Evolutionary conservation across 2,329 filamentous ascomycete species (phyloP), one percentile per base, ranked within the genome.

Genomic region (Capronia epimyces): DNA sequence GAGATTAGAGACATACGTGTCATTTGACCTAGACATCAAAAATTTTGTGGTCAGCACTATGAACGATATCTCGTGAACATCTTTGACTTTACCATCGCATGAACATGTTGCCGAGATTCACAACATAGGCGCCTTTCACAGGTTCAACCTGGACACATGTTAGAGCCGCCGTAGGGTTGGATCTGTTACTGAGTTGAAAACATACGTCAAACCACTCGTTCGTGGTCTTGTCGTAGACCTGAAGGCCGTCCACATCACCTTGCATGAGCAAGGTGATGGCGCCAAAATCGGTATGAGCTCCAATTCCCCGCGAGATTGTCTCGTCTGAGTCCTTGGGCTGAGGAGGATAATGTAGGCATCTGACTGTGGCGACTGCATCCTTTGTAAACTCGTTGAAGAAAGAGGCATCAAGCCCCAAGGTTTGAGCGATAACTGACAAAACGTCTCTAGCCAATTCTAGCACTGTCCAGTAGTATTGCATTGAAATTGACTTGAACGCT

Each of bases 401-500:
- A 16, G 45, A 39, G 12, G 47, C 45, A 1, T 55, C 41, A 10
- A 61, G 32, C 8, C 52, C 46, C 16, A 65, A 45, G 1, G 58
- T 60, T 12, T 52, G 46, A 4, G 50, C 53, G 21, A 56, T 22
- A 15, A 56, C 36, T n/a, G 16, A 12, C 25, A 65, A 41, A 15
- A 65, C 45, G 16, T 60, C 43, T 6, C 40, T 34, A 1, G 59
- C 52, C 3, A 65, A 46, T 8, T 22, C 46, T 10, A 45, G 52
- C 53, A 65, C 56, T 1, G 43, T 34, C 9, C 44, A 34, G 42
- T 64, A 62, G 8, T 43, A 39, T 7, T 43, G 15, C 2, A 47
- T 56, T 8, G 66, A 65, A 0, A 69, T 65, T 9, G 64, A 51
- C 37, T 66, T 66, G 53, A 78, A 75, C 40, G 71, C 69, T 18